Percentiles rank a stretch among this genome's conserved stretches.
Evolutionary conservation across 148 eudicot genomes (phyloP).

Genomic region (Salicornia ramosissima): DNA sequence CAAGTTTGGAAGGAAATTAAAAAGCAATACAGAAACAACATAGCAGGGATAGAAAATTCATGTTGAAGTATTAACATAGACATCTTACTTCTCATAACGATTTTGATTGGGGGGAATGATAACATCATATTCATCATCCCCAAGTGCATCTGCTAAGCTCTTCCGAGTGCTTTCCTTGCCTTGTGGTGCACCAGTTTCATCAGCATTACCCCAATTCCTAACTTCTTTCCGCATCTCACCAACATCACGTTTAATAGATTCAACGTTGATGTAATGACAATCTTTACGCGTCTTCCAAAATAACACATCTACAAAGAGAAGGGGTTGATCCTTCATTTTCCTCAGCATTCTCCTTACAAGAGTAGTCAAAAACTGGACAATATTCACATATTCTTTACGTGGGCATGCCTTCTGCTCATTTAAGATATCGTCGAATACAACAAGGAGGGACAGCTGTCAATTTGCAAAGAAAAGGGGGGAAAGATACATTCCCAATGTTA

Average conservation of each 20-base stretch:
- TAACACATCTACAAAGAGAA: slow-evolving; percentile 84
- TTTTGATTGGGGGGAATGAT: slow-evolving; percentile 29
- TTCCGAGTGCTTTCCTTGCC: slow-evolving; percentile 45
- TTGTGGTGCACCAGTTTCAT: slow-evolving; percentile 41
- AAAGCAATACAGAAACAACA: not conserved
- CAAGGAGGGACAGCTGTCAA: slow-evolving; percentile 74
- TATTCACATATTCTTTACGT: slow-evolving; percentile 61
- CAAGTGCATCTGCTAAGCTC: slow-evolving; percentile 93
- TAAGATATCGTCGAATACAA: slow-evolving; percentile 70
- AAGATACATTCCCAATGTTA: slow-evolving; percentile 17
- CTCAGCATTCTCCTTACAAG: slow-evolving; percentile 86
- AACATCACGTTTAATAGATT: slow-evolving; percentile 60
- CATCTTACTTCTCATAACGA: slow-evolving; percentile 48
- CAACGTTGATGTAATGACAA: slow-evolving; percentile 74
- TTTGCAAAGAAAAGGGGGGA: slow-evolving; percentile 17
- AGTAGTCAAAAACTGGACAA: slow-evolving; percentile 64
- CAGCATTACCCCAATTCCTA: slow-evolving; percentile 38
- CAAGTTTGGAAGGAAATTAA: not conserved
- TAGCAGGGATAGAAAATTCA: not conserved
- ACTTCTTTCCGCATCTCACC: slow-evolving; percentile 55
- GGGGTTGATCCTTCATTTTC: slow-evolving; percentile 87
- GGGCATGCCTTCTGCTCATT: slow-evolving; percentile 81
- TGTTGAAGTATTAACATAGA: not conserved
- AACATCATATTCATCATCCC: slow-evolving; percentile 93
- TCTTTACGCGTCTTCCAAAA: slow-evolving; percentile 87